Percentiles rank a stretch among this genome's conserved stretches.
Conservation (phyloP, 129 eudicot species). For the Ambrosia trifida region DNA sequence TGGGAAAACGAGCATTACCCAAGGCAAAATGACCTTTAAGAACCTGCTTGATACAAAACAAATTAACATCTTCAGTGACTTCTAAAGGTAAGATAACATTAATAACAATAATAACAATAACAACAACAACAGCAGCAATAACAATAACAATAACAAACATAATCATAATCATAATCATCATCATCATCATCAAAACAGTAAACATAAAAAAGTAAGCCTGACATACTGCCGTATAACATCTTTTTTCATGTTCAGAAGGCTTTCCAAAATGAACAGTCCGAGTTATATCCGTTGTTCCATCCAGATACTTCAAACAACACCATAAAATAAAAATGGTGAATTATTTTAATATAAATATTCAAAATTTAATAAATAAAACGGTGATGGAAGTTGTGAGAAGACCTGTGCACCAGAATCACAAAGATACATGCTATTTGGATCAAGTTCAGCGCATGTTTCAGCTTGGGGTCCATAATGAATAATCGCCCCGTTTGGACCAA, state of each 20-base stretch:
- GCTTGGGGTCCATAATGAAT: conserved; percentile 82
- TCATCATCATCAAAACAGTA: conserved; percentile 25
- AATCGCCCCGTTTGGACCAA: conserved; percentile 96
- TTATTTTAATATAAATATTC: neutral
- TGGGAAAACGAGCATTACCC: conserved; percentile 95
- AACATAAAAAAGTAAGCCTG: conserved; percentile 7
- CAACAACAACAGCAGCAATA: conserved; percentile 1
- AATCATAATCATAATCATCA: too few relatives aligned
- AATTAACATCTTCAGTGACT: conserved; percentile 7
- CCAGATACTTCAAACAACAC: conserved; percentile 60
- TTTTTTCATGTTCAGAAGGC: conserved; percentile 91
- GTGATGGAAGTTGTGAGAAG: conserved; percentile 6
- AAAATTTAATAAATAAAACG: neutral
- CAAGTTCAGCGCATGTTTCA: conserved; percentile 83
- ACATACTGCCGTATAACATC: conserved; percentile 88
- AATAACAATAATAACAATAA: neutral
- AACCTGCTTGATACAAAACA: conserved; percentile 50
- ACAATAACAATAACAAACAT: neutral
- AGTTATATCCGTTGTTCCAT: conserved; percentile 98
- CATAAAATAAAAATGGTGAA: conserved; percentile 10
- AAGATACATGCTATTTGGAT: conserved; percentile 81
- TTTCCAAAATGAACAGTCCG: conserved; percentile 95
- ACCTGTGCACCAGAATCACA: conserved; percentile 99
- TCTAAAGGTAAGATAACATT: conserved; percentile 5
- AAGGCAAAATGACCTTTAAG: conserved; percentile 91